Base-by-base conservation (phyloP, 2,329 filamentous ascomycete genomes). In the Zymoseptoria tritici region DNA sequence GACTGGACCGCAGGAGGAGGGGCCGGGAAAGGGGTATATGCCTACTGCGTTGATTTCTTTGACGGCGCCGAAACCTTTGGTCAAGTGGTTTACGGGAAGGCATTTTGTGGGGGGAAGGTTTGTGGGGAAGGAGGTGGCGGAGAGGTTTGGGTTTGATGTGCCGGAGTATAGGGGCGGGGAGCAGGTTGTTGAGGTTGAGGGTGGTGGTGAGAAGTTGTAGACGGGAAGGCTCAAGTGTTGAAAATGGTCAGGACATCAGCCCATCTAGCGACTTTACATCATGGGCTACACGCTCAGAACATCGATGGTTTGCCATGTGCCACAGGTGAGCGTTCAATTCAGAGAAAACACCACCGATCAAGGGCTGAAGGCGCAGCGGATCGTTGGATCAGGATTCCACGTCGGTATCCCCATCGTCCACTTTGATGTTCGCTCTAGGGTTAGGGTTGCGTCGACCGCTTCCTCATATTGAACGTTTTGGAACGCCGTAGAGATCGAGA, bases 21-120 rank as follows among this genome's bases (percentile, higher is more conserved):
- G 91, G 0, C 81, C 90, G 0, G 93, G 91, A 0, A 87, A 87
- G 68, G 85, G 81, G 4, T 97, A 96, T 71, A 86, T 89, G 77
- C 94, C 94, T 65, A 79, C 82, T 36, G 86, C 87, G 20, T 78
- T 99, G 60, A 86, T 99, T 66, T 96, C 90, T 72, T 78, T 99
- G 70, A 96, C 93, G 54, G 94, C 94, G 9, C 91, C 94, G 2
- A 99, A 99, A 77, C 93, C 93, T 6, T 78, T 96, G 62, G 88
- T 91, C 6, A 88, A 87, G 74, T 85, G 85, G 73, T 99, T 96
- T 74, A 85, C 80, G 63, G 94, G 93, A 1, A 84, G 90, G 53
- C 94, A 99, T 78, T 99, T 97, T 71, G 75, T 99, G 58, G 94
- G 94, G 7, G 94, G 94, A 66, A 89, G 90, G 61, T 99, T 99